phyloP scores from a whole-genome alignment of 805 yeast genomes.

The Schwanniomyces sp. region DNA sequence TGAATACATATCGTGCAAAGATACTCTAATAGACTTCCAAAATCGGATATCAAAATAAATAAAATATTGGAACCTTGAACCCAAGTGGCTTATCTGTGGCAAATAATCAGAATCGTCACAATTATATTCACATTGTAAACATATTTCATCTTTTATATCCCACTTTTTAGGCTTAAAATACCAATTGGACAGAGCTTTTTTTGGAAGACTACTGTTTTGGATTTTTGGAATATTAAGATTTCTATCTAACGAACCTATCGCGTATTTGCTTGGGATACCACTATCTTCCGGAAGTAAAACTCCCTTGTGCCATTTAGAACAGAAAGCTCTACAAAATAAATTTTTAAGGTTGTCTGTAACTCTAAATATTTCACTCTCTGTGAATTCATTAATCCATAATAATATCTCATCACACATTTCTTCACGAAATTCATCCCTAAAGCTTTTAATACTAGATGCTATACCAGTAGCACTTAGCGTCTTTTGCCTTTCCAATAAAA shows the following conservation, averaged over 20 bases:
- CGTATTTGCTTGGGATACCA: conserved; percentile 13
- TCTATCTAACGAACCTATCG: conserved; percentile 32
- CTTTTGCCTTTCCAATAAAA: conserved; percentile 54
- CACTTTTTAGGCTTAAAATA: conserved; percentile 39
- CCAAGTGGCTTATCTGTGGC: conserved; percentile 30
- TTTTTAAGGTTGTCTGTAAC: conserved; percentile 48
- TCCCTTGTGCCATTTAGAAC: conserved; percentile 64
- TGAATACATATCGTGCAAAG: conserved; percentile 64
- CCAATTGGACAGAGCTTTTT: conserved; percentile 34
- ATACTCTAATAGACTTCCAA: conserved; percentile 61
- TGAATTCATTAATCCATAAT: conserved; percentile 61
- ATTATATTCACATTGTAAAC: conserved; percentile 50
- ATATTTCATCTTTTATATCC: conserved; percentile 44
- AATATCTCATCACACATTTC: conserved; percentile 76
- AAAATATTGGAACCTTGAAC: conserved; percentile 59
- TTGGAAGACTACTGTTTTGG: conserved; percentile 13
- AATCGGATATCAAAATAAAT: conserved; percentile 68
- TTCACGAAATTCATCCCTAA: conserved; percentile 73
- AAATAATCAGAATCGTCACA: conserved; percentile 24
- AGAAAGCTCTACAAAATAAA: conserved; percentile 55
- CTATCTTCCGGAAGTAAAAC: conserved; percentile 14
- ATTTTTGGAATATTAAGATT: conserved; percentile 39
- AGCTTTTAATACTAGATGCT: conserved; percentile 62
- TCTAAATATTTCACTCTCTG: conserved; percentile 53
- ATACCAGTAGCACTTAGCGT: conserved; percentile 62